A percentile compares a stretch with the other conserved stretches of the same genome.
phyloP scores from a whole-genome alignment of 73 alveolate genomes.

The Paramecium octaurelia region DNA sequence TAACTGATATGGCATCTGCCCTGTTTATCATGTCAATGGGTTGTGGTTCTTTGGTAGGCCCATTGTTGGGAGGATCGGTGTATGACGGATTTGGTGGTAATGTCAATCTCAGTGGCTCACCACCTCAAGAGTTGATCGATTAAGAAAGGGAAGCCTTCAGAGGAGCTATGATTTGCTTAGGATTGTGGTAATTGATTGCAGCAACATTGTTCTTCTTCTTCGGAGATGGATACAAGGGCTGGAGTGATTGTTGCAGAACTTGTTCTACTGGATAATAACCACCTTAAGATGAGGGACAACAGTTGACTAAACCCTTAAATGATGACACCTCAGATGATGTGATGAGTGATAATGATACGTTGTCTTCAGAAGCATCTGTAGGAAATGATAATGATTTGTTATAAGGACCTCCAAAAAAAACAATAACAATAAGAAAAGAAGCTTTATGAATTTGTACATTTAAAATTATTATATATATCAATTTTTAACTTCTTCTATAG shows the following conservation, averaged over 20 bases:
- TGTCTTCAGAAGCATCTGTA: background rate
- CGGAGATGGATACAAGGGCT: slow-evolving; percentile 44
- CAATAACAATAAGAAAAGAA: slow-evolving; percentile 19
- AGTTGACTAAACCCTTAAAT: background rate
- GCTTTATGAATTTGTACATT: slow-evolving; percentile 11
- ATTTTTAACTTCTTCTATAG: background rate
- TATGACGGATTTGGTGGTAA: slow-evolving; percentile 50
- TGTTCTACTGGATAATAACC: background rate
- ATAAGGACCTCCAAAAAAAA: background rate
- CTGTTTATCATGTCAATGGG: slow-evolving; percentile 49
- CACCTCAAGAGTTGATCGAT: background rate
- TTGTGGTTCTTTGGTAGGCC: background rate
- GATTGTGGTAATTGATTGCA: slow-evolving; percentile 14
- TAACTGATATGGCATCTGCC: slow-evolving; percentile 47
- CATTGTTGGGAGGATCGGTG: slow-evolving; percentile 5
- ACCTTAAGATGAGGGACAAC: background rate
- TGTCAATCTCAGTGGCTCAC: background rate
- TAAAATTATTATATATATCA: slow-evolving; percentile 16
- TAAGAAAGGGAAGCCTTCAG: background rate
- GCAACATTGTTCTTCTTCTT: slow-evolving; percentile 7
- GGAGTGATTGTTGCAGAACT: slow-evolving; percentile 6
- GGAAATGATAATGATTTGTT: background rate
- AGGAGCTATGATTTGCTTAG: background rate
- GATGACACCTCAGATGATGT: slow-evolving; percentile 29
- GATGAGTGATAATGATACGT: slow-evolving; percentile 23